Evolutionary conservation across 768 basidiomycete species (phyloP).

Genomic region (Psilocybe azurescens): DNA sequence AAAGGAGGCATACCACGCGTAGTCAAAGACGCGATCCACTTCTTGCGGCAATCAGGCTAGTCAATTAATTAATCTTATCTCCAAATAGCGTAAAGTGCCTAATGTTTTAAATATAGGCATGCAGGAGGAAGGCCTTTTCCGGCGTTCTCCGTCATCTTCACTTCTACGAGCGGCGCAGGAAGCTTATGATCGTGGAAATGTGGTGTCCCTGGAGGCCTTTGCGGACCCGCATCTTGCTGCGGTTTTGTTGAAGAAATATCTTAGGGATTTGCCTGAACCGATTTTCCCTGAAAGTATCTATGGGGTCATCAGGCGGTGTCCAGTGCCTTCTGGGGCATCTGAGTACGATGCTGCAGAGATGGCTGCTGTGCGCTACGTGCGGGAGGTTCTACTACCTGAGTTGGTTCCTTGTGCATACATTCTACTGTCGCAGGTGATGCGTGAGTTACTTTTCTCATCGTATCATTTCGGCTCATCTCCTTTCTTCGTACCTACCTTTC

Average conservation of each 20-base stretch:
- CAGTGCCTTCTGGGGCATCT: constrained; percentile 49
- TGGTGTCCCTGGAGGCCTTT: constrained; percentile 79
- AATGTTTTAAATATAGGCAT: constrained; percentile 44
- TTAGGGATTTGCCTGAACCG: constrained; percentile 80
- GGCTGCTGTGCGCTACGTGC: constrained; percentile 65
- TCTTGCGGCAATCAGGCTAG: constrained; percentile 64
- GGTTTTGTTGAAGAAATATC: constrained; percentile 85
- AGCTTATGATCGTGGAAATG: constrained; percentile 80
- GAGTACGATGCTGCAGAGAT: constrained; percentile 48
- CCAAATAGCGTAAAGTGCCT: neutral
- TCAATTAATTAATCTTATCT: constrained; percentile 18
- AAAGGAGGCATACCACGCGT: constrained; percentile 85
- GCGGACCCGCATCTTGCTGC: constrained; percentile 82
- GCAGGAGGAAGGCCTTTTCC: constrained; percentile 80
- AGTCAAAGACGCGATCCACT: constrained; percentile 76
- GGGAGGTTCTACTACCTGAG: constrained; percentile 68
- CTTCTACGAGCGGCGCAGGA: constrained; percentile 77
- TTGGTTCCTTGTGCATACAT: constrained; percentile 77
- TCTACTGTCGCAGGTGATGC: constrained; percentile 70
- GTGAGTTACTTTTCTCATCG: constrained; percentile 39
- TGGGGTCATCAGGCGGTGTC: constrained; percentile 69
- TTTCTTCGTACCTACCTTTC: constrained; percentile 3
- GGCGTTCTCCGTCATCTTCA: constrained; percentile 77
- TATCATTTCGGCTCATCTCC: too few species aligned
- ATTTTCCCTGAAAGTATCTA: constrained; percentile 79